These are phyloP conservation scores for Sporothrix euskadiensis DNA, from an alignment of 2,329 filamentous ascomycete genomes.

Conservation along the genomic window DNA sequence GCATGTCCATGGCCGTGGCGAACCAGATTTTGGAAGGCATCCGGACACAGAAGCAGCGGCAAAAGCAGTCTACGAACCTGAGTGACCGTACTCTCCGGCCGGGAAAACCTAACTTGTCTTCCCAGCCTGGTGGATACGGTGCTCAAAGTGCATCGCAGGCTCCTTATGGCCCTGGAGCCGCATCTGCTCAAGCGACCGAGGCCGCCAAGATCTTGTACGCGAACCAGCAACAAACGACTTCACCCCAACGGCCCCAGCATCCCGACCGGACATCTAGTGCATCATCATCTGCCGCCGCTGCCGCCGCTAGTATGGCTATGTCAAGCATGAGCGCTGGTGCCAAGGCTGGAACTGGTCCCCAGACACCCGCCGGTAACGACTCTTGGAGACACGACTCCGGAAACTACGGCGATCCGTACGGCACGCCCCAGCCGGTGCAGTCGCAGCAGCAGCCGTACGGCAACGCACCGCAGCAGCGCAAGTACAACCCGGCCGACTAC, in stretches of 20 bases:
- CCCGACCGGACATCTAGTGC: slow-evolving; percentile 55
- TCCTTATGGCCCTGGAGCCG: slow-evolving; percentile 39
- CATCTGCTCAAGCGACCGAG: slow-evolving; percentile 58
- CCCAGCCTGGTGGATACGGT: slow-evolving; percentile 24
- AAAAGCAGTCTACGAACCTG: slow-evolving; percentile 56
- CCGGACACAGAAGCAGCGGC: slow-evolving; percentile 69
- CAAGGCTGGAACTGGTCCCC: slow-evolving; percentile 35
- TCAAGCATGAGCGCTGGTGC: slow-evolving; percentile 47
- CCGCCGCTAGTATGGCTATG: slow-evolving; percentile 61
- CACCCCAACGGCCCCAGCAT: slow-evolving; percentile 52
- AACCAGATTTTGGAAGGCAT: slow-evolving; percentile 91
- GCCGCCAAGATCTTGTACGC: slow-evolving; percentile 65
- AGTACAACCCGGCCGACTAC: slow-evolving; percentile 78
- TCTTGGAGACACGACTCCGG: slow-evolving; percentile 38
- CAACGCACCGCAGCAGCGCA: slow-evolving; percentile 57
- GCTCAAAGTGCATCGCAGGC: slow-evolving; percentile 30
- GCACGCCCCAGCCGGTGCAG: neutral
- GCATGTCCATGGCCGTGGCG: slow-evolving; percentile 97
- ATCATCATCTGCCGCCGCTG: slow-evolving; percentile 54
- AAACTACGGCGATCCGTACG: slow-evolving; percentile 39
- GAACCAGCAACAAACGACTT: slow-evolving; percentile 45
- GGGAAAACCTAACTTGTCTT: slow-evolving; percentile 45
- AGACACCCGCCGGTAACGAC: slow-evolving; percentile 36
- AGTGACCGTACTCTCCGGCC: slow-evolving; percentile 66
- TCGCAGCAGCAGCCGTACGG: slow-evolving; percentile 34